Evolutionary conservation across 2,329 filamentous ascomycete species (phyloP).

Genomic region (Colletotrichum abscissum): DNA sequence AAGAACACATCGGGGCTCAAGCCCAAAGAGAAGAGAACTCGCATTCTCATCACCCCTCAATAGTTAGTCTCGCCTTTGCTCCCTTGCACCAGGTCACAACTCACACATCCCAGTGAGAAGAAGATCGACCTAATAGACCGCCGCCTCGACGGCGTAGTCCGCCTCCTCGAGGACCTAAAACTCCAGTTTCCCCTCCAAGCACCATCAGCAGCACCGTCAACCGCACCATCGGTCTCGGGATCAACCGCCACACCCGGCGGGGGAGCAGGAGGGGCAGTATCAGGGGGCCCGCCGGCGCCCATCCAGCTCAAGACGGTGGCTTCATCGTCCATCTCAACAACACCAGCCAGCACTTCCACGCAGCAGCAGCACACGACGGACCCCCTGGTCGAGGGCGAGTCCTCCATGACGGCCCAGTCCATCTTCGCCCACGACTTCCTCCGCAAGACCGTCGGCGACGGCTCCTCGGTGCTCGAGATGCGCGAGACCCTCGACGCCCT

Average conservation of each 20-base stretch:
- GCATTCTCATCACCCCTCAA: neutral
- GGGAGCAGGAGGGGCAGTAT: too few relatives aligned
- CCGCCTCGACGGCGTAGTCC: constrained; percentile 47
- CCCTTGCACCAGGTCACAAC: too few relatives aligned
- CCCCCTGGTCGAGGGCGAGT: constrained; percentile 55
- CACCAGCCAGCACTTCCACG: constrained; percentile 35
- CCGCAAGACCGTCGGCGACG: constrained; percentile 47
- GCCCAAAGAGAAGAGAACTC: constrained; percentile 29
- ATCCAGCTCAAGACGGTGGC: neutral
- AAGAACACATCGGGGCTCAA: constrained; percentile 23
- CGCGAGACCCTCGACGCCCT: constrained; percentile 49
- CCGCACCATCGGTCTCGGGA: neutral
- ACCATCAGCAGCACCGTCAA: neutral
- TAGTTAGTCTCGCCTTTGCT: too few relatives aligned
- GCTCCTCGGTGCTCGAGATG: constrained; percentile 45
- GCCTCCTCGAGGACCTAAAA: constrained; percentile 47
- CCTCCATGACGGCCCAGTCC: constrained; percentile 57
- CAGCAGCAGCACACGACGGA: constrained; percentile 37
- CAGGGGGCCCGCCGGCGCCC: neutral
- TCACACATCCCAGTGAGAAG: too few relatives aligned
- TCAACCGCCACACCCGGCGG: neutral
- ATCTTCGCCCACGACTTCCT: constrained; percentile 59
- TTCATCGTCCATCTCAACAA: constrained; percentile 12
- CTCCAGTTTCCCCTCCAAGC: constrained; percentile 37
- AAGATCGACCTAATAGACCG: constrained; percentile 49